phyloP scores from a whole-genome alignment of 306 rosid genomes.

The Luffa aegyptiaca region DNA sequence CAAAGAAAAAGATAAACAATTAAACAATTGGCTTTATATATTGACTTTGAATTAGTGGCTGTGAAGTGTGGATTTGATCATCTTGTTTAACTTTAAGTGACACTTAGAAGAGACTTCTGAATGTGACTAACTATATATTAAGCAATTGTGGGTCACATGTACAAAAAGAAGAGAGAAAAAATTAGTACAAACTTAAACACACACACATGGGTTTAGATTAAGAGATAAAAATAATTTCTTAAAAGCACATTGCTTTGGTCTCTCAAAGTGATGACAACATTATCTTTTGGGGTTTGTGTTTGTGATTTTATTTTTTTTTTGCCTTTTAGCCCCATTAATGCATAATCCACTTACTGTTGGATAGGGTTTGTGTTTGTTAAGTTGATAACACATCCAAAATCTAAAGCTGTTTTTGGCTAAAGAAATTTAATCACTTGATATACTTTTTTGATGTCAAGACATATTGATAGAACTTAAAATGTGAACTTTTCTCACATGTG shows the following conservation, averaged over 20 bases:
- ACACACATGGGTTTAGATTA: constrained; percentile 23
- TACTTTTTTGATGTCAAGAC: background rate
- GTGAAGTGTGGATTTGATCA: constrained; percentile 7
- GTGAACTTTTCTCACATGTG: background rate
- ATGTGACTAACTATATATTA: constrained; percentile 17
- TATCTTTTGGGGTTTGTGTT: constrained; percentile 21
- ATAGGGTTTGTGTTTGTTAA: constrained; percentile 3
- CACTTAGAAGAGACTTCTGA: constrained; percentile 30
- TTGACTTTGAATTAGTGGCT: constrained; percentile 10
- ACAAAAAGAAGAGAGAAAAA: background rate
- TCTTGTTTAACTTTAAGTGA: constrained; percentile 6
- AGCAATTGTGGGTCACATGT: constrained; percentile 13
- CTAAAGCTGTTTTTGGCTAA: background rate
- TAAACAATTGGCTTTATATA: constrained; percentile 4
- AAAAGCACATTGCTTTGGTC: constrained; percentile 22
- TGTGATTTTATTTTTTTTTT: constrained; percentile 16
- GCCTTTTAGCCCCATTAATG: background rate
- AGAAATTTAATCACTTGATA: background rate
- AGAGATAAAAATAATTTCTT: background rate
- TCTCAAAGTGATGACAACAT: constrained; percentile 31
- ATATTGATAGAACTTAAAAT: background rate
- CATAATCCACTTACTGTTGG: background rate
- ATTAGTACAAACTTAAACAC: constrained; percentile 13
- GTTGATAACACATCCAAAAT: background rate
- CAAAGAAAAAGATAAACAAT: background rate